Evolutionary conservation across 2,329 filamentous ascomycete species (phyloP), one percentile per base, ranked within the genome.

Genomic region (Botrytis pseudocinerea): DNA sequence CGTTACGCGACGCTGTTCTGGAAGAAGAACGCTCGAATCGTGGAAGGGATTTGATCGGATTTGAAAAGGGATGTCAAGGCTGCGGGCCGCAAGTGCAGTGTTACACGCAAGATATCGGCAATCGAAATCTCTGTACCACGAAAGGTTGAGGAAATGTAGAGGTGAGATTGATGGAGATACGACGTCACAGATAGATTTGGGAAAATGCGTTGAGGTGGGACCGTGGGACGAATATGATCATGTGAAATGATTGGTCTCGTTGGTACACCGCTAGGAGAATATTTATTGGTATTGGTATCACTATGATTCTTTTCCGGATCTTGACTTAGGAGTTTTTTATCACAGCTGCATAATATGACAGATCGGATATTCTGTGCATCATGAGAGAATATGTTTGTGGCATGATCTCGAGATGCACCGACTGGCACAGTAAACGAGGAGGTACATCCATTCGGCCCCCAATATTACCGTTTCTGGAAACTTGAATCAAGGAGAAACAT

Each of bases 151-250:
- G 44, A 66, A 38, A 35, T 66, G 38, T 59, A 71, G 48, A 71
- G 46, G 28, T n/a, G 35, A 71, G 40, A 59, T 57, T 32, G 48
- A 54, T 51, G 20, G 35, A 40, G 51, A 72, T 59, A 18, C 32
- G 25, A 71, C 51, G 62, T 61, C 70, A 69, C 62, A 22, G 64
- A 44, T 46, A 60, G 32, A 46, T 38, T 44, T 59, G 63, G 54
- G 25, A 20, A 38, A 38, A 64, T 32, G 48, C 54, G 38, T 18
- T 48, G 38, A 40, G 64, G 70, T 68, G 42, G 64, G 32, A 72
- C 70, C 38, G 70, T 72, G 70, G 70, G 70, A 72, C 70, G 40
- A 57, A 46, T 68, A 68, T 16, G 63, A 59, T 72, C 70, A 72
- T 72, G 70, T 72, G 70, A 72, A 72, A 40, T 59, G 61, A 71